phyloP scores from a whole-genome alignment of 345 rosid genomes.

The Kernera saxatilis region DNA sequence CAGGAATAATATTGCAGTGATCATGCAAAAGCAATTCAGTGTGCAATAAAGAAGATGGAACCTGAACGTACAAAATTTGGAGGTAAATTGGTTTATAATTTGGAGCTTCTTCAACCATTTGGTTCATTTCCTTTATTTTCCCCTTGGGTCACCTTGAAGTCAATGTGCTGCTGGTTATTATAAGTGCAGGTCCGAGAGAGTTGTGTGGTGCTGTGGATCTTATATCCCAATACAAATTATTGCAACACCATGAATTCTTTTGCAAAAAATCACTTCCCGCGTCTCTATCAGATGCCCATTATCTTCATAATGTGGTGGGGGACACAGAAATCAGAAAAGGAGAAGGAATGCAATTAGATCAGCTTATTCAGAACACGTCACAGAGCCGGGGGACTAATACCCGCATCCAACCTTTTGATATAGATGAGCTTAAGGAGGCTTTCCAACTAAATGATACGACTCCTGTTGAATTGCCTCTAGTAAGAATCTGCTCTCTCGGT shows the following conservation, averaged over 20 bases:
- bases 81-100: slow-evolving; percentile 11
- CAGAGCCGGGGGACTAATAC: slow-evolving; percentile 40
- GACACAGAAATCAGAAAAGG: slow-evolving; percentile 84
- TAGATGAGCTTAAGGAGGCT: slow-evolving; percentile 66
- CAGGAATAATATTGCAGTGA: slow-evolving; percentile 9
- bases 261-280: slow-evolving; percentile 79
- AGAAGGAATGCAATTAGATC: slow-evolving; percentile 86
- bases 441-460: slow-evolving; percentile 63
- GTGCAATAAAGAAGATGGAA: slow-evolving; percentile 25
- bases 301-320: slow-evolving; percentile 78
- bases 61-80: slow-evolving; percentile 28
- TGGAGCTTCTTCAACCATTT: background rate
- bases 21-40: slow-evolving; percentile 12
- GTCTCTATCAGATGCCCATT: slow-evolving; percentile 69
- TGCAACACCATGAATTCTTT: slow-evolving; percentile 69
- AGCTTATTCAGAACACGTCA: slow-evolving; percentile 49
- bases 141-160: background rate
- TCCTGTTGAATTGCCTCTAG: slow-evolving; percentile 61
- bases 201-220: slow-evolving; percentile 83
- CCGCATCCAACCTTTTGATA: slow-evolving; percentile 64
- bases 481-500: slow-evolving; percentile 31
- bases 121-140: background rate
- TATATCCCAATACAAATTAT: slow-evolving; percentile 64
- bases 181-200: slow-evolving; percentile 64
- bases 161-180: background rate